These are phyloP conservation scores for Kwoniella mangroviensis DNA, from an alignment of 768 basidiomycete genomes.

Conservation along the genomic window DNA sequence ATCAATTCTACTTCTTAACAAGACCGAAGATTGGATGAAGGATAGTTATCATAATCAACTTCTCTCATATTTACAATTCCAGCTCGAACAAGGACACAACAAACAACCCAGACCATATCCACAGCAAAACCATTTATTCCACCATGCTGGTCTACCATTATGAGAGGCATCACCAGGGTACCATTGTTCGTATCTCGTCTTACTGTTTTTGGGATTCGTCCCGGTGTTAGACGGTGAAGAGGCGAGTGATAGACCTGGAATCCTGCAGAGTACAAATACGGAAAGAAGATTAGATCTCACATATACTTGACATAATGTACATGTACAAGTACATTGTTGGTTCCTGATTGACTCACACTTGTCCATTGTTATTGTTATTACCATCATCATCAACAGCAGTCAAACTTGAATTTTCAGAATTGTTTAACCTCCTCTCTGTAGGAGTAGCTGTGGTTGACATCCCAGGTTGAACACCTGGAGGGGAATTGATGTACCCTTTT, in stretches of 20 bases:
- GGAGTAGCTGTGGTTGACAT: background rate
- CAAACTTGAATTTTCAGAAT: background rate
- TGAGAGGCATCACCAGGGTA: conserved; percentile 43
- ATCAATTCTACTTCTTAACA: background rate
- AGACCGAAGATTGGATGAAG: background rate
- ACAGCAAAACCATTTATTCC: conserved; percentile 48
- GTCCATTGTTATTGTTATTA: no score
- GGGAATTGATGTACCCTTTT: background rate
- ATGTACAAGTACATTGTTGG: no score
- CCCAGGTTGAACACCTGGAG: background rate
- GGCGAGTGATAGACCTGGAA: background rate
- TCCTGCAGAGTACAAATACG: background rate
- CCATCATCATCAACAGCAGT: background rate
- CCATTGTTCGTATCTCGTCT: conserved; percentile 38
- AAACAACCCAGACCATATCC: conserved; percentile 47
- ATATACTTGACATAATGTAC: no score
- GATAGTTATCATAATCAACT: background rate
- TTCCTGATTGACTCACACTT: background rate
- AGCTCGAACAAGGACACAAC: conserved; percentile 45
- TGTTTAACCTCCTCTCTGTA: background rate
- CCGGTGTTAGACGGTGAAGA: background rate
- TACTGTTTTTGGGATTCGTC: background rate
- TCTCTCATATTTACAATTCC: conserved; percentile 43
- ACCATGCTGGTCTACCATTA: conserved; percentile 42
- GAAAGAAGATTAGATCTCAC: no score